Base-by-base conservation (phyloP, 805 yeast species). In the Ogataea trehalophila region DNA sequence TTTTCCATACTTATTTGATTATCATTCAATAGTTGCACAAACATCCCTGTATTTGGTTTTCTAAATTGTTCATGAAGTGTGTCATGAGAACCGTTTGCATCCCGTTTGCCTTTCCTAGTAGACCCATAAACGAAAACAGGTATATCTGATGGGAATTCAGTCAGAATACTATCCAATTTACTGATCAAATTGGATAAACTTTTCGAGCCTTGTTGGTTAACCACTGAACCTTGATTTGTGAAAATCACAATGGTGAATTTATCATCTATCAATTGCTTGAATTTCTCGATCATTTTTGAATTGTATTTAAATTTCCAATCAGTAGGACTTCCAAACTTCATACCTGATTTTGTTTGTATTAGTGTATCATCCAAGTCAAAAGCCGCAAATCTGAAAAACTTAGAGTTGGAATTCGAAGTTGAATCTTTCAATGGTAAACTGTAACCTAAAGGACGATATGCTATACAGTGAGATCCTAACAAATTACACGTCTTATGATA, bases 311-410 rank as follows among this genome's bases (percentile, higher is more conserved):
- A 83, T 57, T 71, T 69, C 98, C 98, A 92, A 63, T 92, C 98
- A 3, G 63, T 51, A 1, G 85, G 75, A 7, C 77, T 68, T 22
- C 73, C 74, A 59, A 83, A 88, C 41, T 70, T 75, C 16, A 59
- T 41, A 0, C 87, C 88, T 0, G 87, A 75, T 59, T 79, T 83
- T 0, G 96, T 82, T 15, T 62, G 61, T 0, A 88, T 78, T 7
- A 92, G 55, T 0, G 98, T 92, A 8, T 80, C 84, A 68, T 92
- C 99, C 43, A 92, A 70, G 63, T 92, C 98, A 65, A 91, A 92
- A 0, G 86, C 85, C 2, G 88, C 88, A 1, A 85, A 57, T 38
- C 71, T 72, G 2, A 69, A 48, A 4, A 51, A 44, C 2, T 44
- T 51, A 1, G 45, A 41, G 5, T 43, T 37, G 6, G 22, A 33